These are phyloP conservation scores for Canavalia ensiformis DNA, from an alignment of 306 rosid species.

Conservation along the genomic window DNA sequence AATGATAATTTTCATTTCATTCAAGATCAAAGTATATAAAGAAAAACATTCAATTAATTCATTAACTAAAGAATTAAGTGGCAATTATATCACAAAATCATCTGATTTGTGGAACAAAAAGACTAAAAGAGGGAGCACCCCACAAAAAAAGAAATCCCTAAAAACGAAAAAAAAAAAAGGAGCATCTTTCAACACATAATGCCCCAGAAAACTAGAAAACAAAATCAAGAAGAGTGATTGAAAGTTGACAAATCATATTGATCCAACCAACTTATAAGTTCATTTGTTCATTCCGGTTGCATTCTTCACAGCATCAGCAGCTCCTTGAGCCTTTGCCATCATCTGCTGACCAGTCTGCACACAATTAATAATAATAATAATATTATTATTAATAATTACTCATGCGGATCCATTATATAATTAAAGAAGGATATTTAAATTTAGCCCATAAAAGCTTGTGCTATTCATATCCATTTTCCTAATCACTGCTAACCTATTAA, in stretches of 20 bases:
- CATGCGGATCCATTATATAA: neutral
- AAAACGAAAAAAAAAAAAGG: neutral
- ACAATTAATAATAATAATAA: neutral
- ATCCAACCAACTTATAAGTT: conserved; percentile 28
- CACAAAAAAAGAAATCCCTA: neutral
- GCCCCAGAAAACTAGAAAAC: neutral
- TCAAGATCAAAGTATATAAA: no score
- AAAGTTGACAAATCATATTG: neutral
- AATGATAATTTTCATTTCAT: no score
- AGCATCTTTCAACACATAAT: conserved; percentile 28
- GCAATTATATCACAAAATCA: conserved; percentile 1
- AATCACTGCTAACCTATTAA: neutral
- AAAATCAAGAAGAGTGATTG: neutral
- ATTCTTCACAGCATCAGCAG: conserved; percentile 63
- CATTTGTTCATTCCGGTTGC: conserved; percentile 66
- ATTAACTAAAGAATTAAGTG: no score
- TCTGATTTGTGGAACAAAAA: neutral
- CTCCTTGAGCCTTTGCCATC: conserved; percentile 60
- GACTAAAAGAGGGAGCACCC: neutral
- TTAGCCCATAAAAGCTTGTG: neutral
- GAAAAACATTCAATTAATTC: no score
- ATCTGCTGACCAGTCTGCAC: conserved; percentile 59
- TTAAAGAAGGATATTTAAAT: neutral
- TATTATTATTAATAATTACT: neutral
- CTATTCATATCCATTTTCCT: neutral